Evolutionary conservation across 306 rosid genomes (phyloP), one percentile per base, ranked within the genome.

Genomic region (Inga leiocalycina): DNA sequence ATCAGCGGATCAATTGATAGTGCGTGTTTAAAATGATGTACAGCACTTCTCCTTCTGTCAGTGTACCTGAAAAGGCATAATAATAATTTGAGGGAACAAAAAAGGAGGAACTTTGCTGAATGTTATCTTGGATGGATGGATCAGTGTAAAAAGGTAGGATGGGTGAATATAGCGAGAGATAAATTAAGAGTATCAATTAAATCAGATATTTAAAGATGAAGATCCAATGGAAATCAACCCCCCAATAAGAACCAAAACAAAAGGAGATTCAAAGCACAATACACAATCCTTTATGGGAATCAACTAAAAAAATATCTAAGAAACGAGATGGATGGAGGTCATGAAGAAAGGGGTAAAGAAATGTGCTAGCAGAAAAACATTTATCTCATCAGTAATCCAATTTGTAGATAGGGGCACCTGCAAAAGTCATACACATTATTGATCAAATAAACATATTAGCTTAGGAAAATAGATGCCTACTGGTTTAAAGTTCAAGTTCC

Each of bases 1-100:
- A 88, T 88, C 49, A 88, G 82, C 80, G 90, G 88, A 85, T 88
- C 90, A 73, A 82, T 48, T 37, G 82, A 88, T 45, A 85, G 76
- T 52, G 90, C 88, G 86, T 71, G 83, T 81, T 85, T 88, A 79
- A 88, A 88, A 83, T 88, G 86, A 71, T 79, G 82, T 45, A 88
- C 43, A 34, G 90, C 88, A 82, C 75, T 88, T 82, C 78, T 82
- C 86, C 80, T 76, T 88, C 88, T 82, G 81, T 88, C 90, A 12
- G 90, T 85, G 83, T 88, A 85, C 71, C 90, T 88, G 85, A 54
- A 88, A 79, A 87, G 27, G 51, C 1, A 64, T 56, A 64, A 61
- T 34, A 74, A 35, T 16, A 77, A 83, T 27, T 59, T 57, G 69
- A 64, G 37, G 62, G 34, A 68, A 67, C 37, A 72, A 72, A 41